Evolutionary conservation across 23 red algal species (phyloP).

Genomic region (Gracilaria caudata): DNA sequence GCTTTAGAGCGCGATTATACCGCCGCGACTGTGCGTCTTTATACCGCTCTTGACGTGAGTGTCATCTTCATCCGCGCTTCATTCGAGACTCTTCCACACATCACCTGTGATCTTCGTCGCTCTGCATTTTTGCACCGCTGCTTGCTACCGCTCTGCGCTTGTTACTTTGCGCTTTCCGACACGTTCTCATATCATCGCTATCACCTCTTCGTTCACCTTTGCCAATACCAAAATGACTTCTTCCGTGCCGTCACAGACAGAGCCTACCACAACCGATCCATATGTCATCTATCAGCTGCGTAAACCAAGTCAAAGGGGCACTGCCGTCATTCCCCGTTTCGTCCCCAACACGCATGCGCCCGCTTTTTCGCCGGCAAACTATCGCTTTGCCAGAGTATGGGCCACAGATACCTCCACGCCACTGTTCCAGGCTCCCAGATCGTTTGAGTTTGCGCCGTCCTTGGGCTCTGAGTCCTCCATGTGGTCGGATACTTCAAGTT

Average conservation of each 20-base stretch:
- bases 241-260: slow-evolving; percentile 11
- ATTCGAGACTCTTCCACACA: slow-evolving; percentile 21
- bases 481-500: slow-evolving; percentile 55
- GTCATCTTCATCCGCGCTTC: background rate
- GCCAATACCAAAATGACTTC: background rate
- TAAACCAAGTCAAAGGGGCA: slow-evolving; percentile 60
- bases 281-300: slow-evolving; percentile 73
- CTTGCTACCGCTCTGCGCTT: background rate
- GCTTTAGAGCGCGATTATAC: background rate
- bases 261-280: slow-evolving; percentile 37
- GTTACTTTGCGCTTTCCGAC: background rate
- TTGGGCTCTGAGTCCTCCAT: slow-evolving; percentile 48
- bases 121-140: too few species aligned
- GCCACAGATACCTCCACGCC: slow-evolving; percentile 25
- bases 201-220: background rate
- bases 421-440: slow-evolving; percentile 40
- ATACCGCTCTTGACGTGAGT: background rate
- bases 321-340: slow-evolving; percentile 51
- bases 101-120: too few species aligned
- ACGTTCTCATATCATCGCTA: background rate
- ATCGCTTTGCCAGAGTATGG: slow-evolving; percentile 67
- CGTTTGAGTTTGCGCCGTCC: slow-evolving; percentile 47
- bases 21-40: background rate
- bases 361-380: slow-evolving; percentile 64
- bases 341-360: slow-evolving; percentile 57